Evolutionary conservation across 1,284 basidiomycete species (phyloP).

Genomic region (Microbotryum lychnidis-dioicae): DNA sequence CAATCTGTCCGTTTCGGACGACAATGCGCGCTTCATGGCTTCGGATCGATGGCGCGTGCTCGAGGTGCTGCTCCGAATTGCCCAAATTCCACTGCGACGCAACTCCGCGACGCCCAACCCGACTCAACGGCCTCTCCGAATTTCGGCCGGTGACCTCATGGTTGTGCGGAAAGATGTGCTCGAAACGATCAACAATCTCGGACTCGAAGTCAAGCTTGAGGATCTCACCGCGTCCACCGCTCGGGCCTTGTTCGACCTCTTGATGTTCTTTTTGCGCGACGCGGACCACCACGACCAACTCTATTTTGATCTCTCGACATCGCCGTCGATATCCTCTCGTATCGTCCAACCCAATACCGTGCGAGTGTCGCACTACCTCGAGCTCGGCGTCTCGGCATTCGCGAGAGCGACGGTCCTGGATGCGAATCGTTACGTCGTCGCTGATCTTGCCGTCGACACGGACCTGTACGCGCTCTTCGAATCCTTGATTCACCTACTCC

Average conservation of each 20-base stretch:
- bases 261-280: slow-evolving; percentile 31
- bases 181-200: slow-evolving; percentile 22
- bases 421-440: slow-evolving; percentile 66
- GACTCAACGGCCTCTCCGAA: slow-evolving; percentile 38
- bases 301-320: slow-evolving; percentile 19
- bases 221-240: neutral
- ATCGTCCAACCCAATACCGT: slow-evolving; percentile 42
- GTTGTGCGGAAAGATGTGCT: slow-evolving; percentile 23
- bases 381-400: slow-evolving; percentile 74
- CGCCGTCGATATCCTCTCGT: slow-evolving; percentile 4
- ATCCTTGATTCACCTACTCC: slow-evolving; percentile 69
- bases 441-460: slow-evolving; percentile 53
- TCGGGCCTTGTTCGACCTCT: slow-evolving; percentile 11
- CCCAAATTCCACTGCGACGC: slow-evolving; percentile 38
- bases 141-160: slow-evolving; percentile 55
- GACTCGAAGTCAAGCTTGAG: slow-evolving; percentile 15
- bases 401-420: slow-evolving; percentile 68
- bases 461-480: slow-evolving; percentile 52
- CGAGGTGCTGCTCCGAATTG: slow-evolving; percentile 60
- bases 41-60: slow-evolving; percentile 54
- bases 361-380: slow-evolving; percentile 52
- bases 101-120: slow-evolving; percentile 38
- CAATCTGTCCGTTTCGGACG: slow-evolving; percentile 66
- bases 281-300: slow-evolving; percentile 15
- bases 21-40: slow-evolving; percentile 64